phyloP scores from a whole-genome alignment of 495 filamentous ascomycete genomes.

The Neurospora pannonica region DNA sequence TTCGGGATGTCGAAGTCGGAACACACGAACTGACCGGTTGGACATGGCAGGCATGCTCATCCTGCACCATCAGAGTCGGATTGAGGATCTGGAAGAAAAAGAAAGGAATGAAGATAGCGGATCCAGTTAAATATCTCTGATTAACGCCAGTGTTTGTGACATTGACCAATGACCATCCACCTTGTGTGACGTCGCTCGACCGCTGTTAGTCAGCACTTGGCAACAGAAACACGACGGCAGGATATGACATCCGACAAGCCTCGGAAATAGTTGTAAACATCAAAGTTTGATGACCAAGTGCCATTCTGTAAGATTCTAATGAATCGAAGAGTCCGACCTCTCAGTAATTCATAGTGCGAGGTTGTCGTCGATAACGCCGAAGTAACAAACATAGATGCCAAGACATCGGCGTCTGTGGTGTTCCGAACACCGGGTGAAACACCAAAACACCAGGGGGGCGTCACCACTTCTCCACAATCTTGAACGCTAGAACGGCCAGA shows the following conservation, averaged over 20 bases:
- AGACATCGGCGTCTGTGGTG: neutral
- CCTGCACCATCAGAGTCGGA: neutral
- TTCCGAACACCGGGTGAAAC: neutral
- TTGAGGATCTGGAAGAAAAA: neutral
- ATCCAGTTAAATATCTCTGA: neutral
- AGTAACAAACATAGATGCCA: neutral
- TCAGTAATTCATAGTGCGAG: neutral
- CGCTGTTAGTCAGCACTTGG: neutral
- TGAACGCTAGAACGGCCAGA: neutral
- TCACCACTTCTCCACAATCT: neutral
- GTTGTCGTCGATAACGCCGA: neutral
- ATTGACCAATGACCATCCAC: neutral
- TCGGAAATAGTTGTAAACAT: neutral
- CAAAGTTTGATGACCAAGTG: neutral
- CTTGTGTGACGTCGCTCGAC: neutral
- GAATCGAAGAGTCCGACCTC: neutral
- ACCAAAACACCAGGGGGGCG: neutral
- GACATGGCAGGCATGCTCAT: neutral
- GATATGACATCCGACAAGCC: neutral
- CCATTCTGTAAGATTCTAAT: neutral
- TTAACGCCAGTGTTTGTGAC: neutral
- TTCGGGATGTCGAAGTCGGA: neutral
- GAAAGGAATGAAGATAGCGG: neutral
- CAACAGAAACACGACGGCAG: neutral
- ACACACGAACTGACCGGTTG: neutral